Conservation (phyloP, 1,284 basidiomycete genomes). For the Cryptococcus sp. region DNA sequence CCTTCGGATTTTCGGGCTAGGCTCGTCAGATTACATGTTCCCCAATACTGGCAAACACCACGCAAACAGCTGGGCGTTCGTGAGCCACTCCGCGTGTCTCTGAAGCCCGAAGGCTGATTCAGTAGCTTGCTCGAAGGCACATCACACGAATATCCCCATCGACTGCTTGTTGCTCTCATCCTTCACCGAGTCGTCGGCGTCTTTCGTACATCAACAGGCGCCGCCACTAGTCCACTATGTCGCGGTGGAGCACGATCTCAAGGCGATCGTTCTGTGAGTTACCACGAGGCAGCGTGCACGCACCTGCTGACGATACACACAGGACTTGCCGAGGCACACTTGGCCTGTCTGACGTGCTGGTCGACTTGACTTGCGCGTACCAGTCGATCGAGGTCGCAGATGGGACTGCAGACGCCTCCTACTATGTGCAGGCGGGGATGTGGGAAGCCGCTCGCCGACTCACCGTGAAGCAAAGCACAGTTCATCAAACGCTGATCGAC, state of each 20-base stretch:
- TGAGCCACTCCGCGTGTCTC: conserved; percentile 9
- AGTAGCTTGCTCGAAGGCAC: conserved; percentile 26
- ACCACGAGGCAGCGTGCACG: background rate
- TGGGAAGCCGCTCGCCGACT: conserved; percentile 54
- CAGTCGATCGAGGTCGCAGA: conserved; percentile 53
- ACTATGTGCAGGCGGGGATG: conserved; percentile 59
- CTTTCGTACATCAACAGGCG: conserved; percentile 44
- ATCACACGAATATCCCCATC: conserved; percentile 57
- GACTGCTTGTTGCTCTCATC: conserved; percentile 57
- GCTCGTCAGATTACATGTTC: conserved; percentile 55
- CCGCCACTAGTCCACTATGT: conserved; percentile 57
- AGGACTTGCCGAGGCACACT: conserved; percentile 58
- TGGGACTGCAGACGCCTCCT: conserved; percentile 49
- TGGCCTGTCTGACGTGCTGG: conserved; percentile 58
- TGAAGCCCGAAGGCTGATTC: conserved; percentile 2
- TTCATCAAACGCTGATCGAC: conserved; percentile 54
- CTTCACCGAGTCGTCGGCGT: conserved; percentile 49
- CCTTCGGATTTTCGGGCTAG: conserved; percentile 57
- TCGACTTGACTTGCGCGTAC: conserved; percentile 59
- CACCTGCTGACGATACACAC: conserved; percentile 12
- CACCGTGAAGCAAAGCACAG: conserved; percentile 50
- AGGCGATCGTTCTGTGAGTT: conserved; percentile 53
- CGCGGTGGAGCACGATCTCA: conserved; percentile 55
- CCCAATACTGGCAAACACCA: conserved; percentile 55
- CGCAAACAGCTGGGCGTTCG: conserved; percentile 55